Conservation (phyloP, 495 filamentous ascomycete species). For the Penicillium pulvis region DNA sequence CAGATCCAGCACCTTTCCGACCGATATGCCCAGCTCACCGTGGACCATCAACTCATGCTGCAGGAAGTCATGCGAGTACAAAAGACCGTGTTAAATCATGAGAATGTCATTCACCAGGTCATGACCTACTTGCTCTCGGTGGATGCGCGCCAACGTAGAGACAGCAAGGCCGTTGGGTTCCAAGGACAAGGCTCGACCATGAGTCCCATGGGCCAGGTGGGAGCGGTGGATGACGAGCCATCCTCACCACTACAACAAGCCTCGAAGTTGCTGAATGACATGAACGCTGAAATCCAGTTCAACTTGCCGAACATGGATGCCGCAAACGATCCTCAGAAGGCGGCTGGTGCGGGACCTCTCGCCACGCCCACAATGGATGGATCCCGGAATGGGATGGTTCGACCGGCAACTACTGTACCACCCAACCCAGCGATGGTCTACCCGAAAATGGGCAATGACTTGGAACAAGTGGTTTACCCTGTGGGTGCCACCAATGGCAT, state of each 20-base stretch:
- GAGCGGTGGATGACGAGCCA: slow-evolving; percentile 65
- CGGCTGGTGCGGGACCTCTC: slow-evolving; percentile 34
- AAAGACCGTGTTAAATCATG: slow-evolving; percentile 84
- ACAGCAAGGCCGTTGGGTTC: slow-evolving; percentile 58
- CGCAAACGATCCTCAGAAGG: slow-evolving; percentile 70
- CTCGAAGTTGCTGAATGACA: slow-evolving; percentile 81
- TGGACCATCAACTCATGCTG: slow-evolving; percentile 82
- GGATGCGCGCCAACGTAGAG: slow-evolving; percentile 65
- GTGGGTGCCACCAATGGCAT: slow-evolving; percentile 88
- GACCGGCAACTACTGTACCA: slow-evolving; percentile 50
- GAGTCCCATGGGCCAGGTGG: slow-evolving; percentile 44
- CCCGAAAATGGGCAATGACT: slow-evolving; percentile 58
- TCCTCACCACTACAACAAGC: slow-evolving; percentile 82
- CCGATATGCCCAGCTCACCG: slow-evolving; percentile 79
- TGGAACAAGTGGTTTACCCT: slow-evolving; percentile 85
- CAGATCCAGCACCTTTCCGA: slow-evolving; percentile 85
- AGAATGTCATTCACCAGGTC: slow-evolving; percentile 72
- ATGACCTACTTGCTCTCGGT: slow-evolving; percentile 70
- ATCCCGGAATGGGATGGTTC: slow-evolving; percentile 40
- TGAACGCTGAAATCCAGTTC: slow-evolving; percentile 76
- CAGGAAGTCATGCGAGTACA: slow-evolving; percentile 87
- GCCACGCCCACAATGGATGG: slow-evolving; percentile 49
- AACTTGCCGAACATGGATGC: slow-evolving; percentile 76
- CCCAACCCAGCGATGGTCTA: slow-evolving; percentile 55
- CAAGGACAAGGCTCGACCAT: slow-evolving; percentile 40